phyloP scores from a whole-genome alignment of 257 asterid species.

The Anisodus tanguticus region DNA sequence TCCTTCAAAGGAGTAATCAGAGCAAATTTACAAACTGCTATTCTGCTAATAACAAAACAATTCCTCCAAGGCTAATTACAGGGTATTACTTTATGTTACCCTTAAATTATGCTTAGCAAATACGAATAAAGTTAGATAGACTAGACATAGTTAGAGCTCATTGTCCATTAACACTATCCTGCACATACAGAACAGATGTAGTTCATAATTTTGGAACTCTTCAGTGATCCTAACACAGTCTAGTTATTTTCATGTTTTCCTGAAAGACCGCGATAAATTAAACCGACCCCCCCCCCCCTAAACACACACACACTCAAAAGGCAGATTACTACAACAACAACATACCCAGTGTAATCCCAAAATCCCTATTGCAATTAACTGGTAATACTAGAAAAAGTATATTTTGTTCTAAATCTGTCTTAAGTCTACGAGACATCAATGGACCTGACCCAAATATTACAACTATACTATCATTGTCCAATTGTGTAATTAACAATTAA shows the following conservation, averaged over 20 bases:
- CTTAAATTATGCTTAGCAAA: neutral
- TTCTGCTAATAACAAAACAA: neutral
- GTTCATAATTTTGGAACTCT: neutral
- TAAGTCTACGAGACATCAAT: neutral
- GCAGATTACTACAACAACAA: too few species aligned
- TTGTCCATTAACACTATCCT: neutral
- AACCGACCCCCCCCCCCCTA: neutral
- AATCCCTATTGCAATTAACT: neutral
- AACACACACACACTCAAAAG: too few species aligned
- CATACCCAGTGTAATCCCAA: neutral
- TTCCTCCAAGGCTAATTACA: neutral
- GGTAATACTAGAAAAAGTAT: neutral
- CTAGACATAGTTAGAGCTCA: constrained; percentile 14
- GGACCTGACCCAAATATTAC: neutral
- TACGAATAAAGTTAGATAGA: neutral
- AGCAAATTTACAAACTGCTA: neutral
- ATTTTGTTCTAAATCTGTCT: neutral
- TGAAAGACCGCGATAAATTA: neutral
- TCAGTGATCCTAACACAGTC: neutral
- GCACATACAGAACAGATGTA: neutral
- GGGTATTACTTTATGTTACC: neutral
- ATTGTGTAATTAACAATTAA: neutral
- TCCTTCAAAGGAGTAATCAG: neutral
- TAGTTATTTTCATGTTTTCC: neutral
- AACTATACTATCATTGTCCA: neutral